phyloP scores from a whole-genome alignment of 352 stramenopile genomes.

The Phytophthora citrophthora region DNA sequence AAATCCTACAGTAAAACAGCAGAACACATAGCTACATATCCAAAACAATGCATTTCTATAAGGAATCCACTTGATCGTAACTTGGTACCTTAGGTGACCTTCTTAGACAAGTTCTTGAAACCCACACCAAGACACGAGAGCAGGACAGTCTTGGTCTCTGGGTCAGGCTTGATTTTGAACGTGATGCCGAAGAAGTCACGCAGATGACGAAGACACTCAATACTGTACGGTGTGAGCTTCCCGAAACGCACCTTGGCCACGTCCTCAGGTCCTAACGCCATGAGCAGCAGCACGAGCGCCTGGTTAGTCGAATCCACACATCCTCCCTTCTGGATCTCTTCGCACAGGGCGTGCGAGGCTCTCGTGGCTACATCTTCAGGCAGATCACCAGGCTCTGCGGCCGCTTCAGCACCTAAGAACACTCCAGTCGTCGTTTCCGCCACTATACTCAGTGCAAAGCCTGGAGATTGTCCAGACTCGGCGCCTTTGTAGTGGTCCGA shows the following conservation, averaged over 20 bases:
- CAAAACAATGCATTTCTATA: constrained; percentile 44
- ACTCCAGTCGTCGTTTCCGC: constrained; percentile 97
- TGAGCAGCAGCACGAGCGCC: constrained; percentile 96
- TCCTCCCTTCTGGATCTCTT: constrained; percentile 95
- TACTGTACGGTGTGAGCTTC: constrained; percentile 90
- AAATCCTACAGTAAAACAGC: not conserved
- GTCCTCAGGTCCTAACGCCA: constrained; percentile 98
- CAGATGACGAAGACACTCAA: constrained; percentile 90
- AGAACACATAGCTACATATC: constrained; percentile 21
- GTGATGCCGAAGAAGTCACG: constrained; percentile 94
- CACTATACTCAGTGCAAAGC: constrained; percentile 94
- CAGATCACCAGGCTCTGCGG: constrained; percentile 81
- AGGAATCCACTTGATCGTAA: constrained; percentile 14
- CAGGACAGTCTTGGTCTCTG: constrained; percentile 90
- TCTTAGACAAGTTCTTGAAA: constrained; percentile 96
- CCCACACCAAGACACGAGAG: constrained; percentile 94
- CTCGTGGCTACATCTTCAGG: constrained; percentile 97
- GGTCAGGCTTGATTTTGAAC: constrained; percentile 94
- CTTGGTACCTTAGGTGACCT: constrained; percentile 86
- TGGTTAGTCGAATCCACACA: constrained; percentile 97
- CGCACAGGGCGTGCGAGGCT: constrained; percentile 94
- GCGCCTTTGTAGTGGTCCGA: constrained; percentile 98
- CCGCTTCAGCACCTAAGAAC: constrained; percentile 93
- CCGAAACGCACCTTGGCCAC: constrained; percentile 94
- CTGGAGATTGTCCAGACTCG: constrained; percentile 90